A percentile compares a stretch with the other conserved stretches of the same genome.
These are phyloP conservation scores for Alternaria triticimaculans DNA, from an alignment of 2,329 filamentous ascomycete genomes.

Conservation along the genomic window DNA sequence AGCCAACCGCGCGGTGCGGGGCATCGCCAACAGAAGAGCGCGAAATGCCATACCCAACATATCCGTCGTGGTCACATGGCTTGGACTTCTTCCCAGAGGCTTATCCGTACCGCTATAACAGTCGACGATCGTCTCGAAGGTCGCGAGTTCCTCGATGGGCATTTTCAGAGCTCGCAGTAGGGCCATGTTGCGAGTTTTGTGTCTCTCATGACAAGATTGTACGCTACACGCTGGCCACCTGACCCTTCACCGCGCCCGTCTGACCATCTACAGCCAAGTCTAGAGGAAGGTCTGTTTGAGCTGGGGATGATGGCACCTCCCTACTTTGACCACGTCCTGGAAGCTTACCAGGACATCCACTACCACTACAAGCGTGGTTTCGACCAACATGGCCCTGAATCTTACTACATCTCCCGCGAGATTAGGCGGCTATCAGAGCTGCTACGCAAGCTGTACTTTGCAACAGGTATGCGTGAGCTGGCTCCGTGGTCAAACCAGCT, in stretches of 20 bases:
- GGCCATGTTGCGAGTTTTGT: conserved; percentile 20
- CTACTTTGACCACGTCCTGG: background rate
- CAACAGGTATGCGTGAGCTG: conserved; percentile 10
- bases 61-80: conserved; percentile 2
- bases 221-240: background rate
- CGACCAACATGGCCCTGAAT: conserved; percentile 8
- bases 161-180: background rate
- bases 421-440: conserved; percentile 13
- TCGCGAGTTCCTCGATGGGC: conserved; percentile 11
- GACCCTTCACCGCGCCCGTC: background rate
- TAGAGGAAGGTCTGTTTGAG: conserved; percentile 1
- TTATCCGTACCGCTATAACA: conserved; percentile 1
- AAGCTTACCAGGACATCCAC: conserved; percentile 12
- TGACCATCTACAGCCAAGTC: conserved; percentile 9
- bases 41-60: conserved; percentile 4
- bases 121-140: background rate
- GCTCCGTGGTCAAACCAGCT: conserved; percentile 10
- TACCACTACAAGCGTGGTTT: conserved; percentile 17
- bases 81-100: conserved; percentile 2
- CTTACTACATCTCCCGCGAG: conserved; percentile 17
- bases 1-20: background rate
- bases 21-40: background rate
- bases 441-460: conserved; percentile 4
- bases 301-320: conserved; percentile 3
- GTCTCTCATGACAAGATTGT: conserved; percentile 10